Percentiles rank a stretch among this genome's conserved stretches.
phyloP scores from a whole-genome alignment of 192 early-diverging fungal species.

The Pecoramyces ruminantium region DNA sequence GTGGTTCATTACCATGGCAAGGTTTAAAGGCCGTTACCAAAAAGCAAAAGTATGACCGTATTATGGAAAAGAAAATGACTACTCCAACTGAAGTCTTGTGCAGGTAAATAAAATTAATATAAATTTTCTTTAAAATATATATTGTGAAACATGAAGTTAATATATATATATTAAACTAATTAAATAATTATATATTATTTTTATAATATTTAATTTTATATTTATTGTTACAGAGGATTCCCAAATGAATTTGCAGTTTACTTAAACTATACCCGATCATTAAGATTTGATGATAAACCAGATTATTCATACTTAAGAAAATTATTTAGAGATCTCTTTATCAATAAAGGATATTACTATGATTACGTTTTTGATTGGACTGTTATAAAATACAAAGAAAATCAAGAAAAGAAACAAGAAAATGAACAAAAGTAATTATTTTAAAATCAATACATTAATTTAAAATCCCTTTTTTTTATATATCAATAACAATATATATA shows the following conservation, averaged over 20 bases:
- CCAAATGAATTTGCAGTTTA: conserved; percentile 76
- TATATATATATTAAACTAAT: no score
- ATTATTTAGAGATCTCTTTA: conserved; percentile 68
- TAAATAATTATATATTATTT: not conserved
- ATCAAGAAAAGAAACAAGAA: conserved; percentile 1
- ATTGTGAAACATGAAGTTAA: no score
- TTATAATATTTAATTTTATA: not conserved
- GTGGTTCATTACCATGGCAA: conserved; percentile 82
- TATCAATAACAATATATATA: no score
- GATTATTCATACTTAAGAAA: conserved; percentile 79
- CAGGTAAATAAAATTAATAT: conserved; percentile 14
- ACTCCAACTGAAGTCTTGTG: conserved; percentile 68
- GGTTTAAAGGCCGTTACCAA: conserved; percentile 75
- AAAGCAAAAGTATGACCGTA: conserved; percentile 87
- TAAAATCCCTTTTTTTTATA: no score
- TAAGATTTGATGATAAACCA: conserved; percentile 82
- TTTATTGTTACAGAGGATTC: conserved; percentile 22
- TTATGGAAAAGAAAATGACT: conserved; percentile 84
- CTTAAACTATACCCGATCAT: conserved; percentile 65
- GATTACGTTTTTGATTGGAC: conserved; percentile 90
- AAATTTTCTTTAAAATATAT: no score
- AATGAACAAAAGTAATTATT: conserved; percentile 1
- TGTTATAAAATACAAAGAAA: conserved; percentile 25
- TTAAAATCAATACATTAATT: no score
- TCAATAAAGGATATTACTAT: conserved; percentile 63